A percentile compares a stretch with the other conserved stretches of the same genome.
These are phyloP conservation scores for Populus tomentosa DNA, from an alignment of 441 rosid genomes.

Conservation along the genomic window DNA sequence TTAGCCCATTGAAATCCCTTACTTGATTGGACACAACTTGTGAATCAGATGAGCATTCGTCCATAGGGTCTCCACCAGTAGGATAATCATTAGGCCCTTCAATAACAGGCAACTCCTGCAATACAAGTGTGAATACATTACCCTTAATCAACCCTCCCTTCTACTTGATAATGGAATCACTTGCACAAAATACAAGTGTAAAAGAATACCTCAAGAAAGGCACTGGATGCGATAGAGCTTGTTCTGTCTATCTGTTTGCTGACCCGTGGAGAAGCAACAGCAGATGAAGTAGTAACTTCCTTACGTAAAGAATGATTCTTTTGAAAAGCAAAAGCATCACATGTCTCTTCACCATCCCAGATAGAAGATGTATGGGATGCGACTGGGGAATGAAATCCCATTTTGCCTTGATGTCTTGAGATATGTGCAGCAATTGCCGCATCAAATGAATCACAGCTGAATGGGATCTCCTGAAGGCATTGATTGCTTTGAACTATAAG, in stretches of 20 bases:
- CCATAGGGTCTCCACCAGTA: conserved; percentile 40
- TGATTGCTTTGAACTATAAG: conserved; percentile 39
- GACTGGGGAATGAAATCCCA: conserved; percentile 32
- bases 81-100: conserved; percentile 32
- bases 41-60: conserved; percentile 26
- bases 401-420: conserved; percentile 63
- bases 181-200: conserved; percentile 2
- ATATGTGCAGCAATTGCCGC: conserved; percentile 98
- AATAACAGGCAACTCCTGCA: conserved; percentile 37
- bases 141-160: conserved; percentile 2
- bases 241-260: conserved; percentile 27
- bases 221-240: conserved; percentile 22
- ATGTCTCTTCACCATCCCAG: conserved; percentile 98
- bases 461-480: conserved; percentile 56
- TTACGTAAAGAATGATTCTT: conserved; percentile 28
- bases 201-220: conserved; percentile 42
- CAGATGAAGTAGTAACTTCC: conserved; percentile 27
- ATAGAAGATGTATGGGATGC: conserved; percentile 55
- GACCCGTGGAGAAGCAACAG: conserved; percentile 28
- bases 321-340: conserved; percentile 93
- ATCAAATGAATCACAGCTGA: conserved; percentile 94
- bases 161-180: conserved; percentile 9
- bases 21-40: conserved; percentile 37
- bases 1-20: conserved; percentile 53
- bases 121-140: conserved; percentile 1